These are phyloP conservation scores for Wolfiporia cocos DNA, from an alignment of 1,284 basidiomycete genomes.

Conservation along the genomic window DNA sequence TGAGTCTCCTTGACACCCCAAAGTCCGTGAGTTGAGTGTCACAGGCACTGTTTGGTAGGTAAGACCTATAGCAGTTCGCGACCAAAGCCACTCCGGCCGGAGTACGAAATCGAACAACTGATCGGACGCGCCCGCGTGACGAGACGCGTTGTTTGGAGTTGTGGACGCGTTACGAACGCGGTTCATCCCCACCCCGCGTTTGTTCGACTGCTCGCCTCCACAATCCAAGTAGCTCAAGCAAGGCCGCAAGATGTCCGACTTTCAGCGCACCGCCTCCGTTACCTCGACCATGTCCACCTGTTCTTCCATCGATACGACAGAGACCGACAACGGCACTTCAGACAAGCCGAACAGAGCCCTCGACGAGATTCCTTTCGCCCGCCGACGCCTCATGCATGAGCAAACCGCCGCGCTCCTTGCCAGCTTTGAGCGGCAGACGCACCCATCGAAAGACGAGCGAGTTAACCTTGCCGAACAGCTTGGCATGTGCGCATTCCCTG, in stretches of 20 bases:
- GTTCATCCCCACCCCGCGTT: conserved; percentile 7
- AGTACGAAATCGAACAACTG: not conserved
- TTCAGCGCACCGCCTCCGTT: conserved; percentile 1
- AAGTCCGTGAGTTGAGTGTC: no score
- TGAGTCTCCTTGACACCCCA: no score
- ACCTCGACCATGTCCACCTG: no score
- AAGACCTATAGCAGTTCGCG: no score
- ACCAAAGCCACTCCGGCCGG: not conserved
- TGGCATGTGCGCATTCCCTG: conserved; percentile 30
- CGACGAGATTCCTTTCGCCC: conserved; percentile 12
- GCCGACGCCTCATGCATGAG: conserved; percentile 27
- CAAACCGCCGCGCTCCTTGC: conserved; percentile 35
- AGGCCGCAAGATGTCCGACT: conserved; percentile 3
- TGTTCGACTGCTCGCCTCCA: conserved; percentile 6
- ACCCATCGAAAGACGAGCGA: conserved; percentile 40
- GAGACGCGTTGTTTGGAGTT: conserved; percentile 22
- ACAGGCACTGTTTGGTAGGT: no score
- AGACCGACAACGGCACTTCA: conserved; percentile 5
- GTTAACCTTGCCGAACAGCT: conserved; percentile 34
- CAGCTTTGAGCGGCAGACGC: conserved; percentile 33
- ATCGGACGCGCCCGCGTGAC: conserved; percentile 14
- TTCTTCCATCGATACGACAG: conserved; percentile 12
- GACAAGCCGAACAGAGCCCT: conserved; percentile 2
- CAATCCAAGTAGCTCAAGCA: not conserved
- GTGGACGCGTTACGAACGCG: conserved; percentile 20